phyloP scores from a whole-genome alignment of 1,284 basidiomycete genomes.

The Coniophora puteana region DNA sequence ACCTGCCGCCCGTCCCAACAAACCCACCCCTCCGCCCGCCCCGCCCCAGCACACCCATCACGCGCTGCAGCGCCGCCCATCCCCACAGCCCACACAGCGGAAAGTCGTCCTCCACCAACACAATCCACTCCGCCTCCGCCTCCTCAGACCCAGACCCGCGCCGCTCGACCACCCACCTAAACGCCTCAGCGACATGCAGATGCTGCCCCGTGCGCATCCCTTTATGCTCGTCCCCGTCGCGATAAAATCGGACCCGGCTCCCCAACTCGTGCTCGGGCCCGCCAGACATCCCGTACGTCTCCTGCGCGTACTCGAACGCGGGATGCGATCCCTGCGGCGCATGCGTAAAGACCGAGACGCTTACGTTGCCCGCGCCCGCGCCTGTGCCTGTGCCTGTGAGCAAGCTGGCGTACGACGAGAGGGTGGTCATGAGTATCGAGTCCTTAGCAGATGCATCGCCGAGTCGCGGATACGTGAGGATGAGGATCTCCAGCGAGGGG shows the following conservation, averaged over 20 bases:
- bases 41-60: constrained; percentile 30
- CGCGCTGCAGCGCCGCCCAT: constrained; percentile 26
- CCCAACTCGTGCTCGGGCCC: too few species aligned
- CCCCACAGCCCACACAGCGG: constrained; percentile 34
- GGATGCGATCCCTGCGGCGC: constrained; percentile 20
- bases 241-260: constrained; percentile 32
- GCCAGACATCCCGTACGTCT: constrained; percentile 16
- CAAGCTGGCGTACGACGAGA: constrained; percentile 34
- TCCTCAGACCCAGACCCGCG: constrained; percentile 5
- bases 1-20: constrained; percentile 41
- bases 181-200: constrained; percentile 37
- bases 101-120: constrained; percentile 42
- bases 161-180: constrained; percentile 27
- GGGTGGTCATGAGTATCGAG: constrained; percentile 30
- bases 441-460: constrained; percentile 18
- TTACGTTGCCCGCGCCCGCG: constrained; percentile 18
- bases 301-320: constrained; percentile 26
- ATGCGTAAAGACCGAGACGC: constrained; percentile 37
- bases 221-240: constrained; percentile 30
- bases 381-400: too few species aligned
- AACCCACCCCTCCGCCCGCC: constrained; percentile 31
- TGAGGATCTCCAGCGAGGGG: constrained; percentile 34
- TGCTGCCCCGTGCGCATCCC: constrained; percentile 30
- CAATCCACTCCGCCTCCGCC: constrained; percentile 34
- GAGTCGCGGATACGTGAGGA: constrained; percentile 35